Evolutionary conservation across 73 alveolate genomes (phyloP), one percentile per base, ranked within the genome.

Genomic region (Blepharisma stoltei): DNA sequence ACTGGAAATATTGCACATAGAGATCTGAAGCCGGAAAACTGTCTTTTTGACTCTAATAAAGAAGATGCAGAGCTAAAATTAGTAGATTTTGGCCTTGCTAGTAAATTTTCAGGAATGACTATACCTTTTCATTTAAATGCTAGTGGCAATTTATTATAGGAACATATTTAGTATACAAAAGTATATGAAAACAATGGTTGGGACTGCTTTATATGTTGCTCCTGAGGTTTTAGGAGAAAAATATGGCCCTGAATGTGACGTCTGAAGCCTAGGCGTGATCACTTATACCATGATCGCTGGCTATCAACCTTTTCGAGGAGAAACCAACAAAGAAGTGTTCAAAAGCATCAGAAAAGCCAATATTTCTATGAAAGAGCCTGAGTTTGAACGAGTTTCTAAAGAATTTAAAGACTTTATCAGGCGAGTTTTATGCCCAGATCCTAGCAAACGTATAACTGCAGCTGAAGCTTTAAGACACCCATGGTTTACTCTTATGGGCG

Each of bases 11-110:
- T 89, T 14, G 85, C 76, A 8, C 96, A 89, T 79, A 68, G 96
- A 23, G 96, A 89, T 78, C 76, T 89, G 70, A 89, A 89, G 70
- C 96, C 94, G 5, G 96, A 89, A 76, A 89, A 89, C 70, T 81
- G 86, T 37, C 46, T 86, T 48, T 83, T 82, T 53, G 73, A 54
- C 5, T 46, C 84, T n/a, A 54, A 82, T 37, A 80, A 25, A 6
- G 49, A 6, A 54, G 81, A 81, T 25, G 25, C 89, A 41, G 87
- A 77, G 37, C 66, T 88, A 23, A 82, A 82, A 80, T 32, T 82
- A 32, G 67, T 78, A 6, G 85, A 78, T 41, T 78, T 78, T 68
- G 85, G 85, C 8, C 52, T 81, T 6, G 83, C 84, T 54, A 41
- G 37, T 55, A 21, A 71, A 76, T 55, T 81, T 76, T 32, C 41